Conservation (phyloP, 371 early-diverging fungal species). For the Nematocida major region DNA sequence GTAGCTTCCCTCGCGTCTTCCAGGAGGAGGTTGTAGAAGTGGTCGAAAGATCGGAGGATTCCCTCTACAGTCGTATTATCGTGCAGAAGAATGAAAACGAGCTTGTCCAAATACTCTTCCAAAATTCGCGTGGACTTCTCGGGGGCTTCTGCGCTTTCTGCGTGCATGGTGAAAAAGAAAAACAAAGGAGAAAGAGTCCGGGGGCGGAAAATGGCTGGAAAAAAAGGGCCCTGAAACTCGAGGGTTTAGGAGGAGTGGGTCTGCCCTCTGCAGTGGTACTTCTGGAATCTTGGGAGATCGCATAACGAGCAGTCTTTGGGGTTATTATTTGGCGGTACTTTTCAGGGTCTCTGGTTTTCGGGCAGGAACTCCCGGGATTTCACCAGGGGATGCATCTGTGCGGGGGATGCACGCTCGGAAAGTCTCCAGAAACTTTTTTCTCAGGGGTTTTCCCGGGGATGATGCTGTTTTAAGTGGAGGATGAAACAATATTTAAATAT, state of each 20-base stretch:
- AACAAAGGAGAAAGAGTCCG: background rate
- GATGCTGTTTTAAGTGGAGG: no score
- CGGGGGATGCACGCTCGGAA: no score
- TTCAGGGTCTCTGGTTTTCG: no score
- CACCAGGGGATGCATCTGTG: background rate
- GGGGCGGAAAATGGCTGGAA: background rate
- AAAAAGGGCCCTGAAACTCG: no score
- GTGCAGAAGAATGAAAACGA: slow-evolving; percentile 53
- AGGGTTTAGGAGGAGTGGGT: no score
- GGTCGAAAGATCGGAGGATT: slow-evolving; percentile 64
- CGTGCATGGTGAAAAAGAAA: background rate
- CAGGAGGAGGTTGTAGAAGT: slow-evolving; percentile 63
- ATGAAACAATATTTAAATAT: slow-evolving; percentile 48
- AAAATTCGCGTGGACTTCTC: slow-evolving; percentile 28
- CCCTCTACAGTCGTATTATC: slow-evolving; percentile 60
- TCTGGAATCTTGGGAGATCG: no score
- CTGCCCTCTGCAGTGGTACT: no score
- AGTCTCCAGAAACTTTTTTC: background rate
- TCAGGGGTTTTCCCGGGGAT: background rate
- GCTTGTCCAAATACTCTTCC: slow-evolving; percentile 62
- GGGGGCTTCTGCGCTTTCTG: no score
- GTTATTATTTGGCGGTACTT: no score
- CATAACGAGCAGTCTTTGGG: no score
- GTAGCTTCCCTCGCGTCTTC: slow-evolving; percentile 55
- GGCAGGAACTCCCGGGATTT: background rate